Evolutionary conservation across 75 land plant species (phyloP), one percentile per base, ranked within the genome.

Genomic region (Larix kaempferi): DNA sequence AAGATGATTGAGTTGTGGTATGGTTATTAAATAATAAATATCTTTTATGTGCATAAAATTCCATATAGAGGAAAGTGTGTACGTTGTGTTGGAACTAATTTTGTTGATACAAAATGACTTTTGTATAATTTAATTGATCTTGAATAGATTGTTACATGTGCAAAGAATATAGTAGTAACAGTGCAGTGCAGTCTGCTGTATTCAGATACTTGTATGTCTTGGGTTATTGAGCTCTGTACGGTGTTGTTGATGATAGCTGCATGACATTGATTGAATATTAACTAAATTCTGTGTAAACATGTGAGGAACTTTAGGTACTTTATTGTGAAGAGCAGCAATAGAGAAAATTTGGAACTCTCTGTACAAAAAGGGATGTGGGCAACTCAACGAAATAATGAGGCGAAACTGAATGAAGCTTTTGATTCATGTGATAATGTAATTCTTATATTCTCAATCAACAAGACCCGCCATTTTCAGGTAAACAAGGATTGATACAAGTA

Each of bases 301-400:
- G 23, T 72, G 73, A 74, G 26, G 56, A 57, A 69, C 59, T 15
- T 56, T 81, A 96, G 99, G 91, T 96, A 91, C 80, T 96, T 96
- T 82, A 92, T 96, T 78, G 99, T 96, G 74, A 96, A 96, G 88
- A 96, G 99, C 78, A 94, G 93, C 84, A 96, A 96, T 80, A 85
- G 89, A 73, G 99, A 96, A 81, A 96, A 96, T 82, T 75, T 96
- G 91, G 99, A 96, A 80, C 82, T 96, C 16, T 96, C 99, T 78
- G 99, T 94, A 58, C 95, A 93, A 80, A 88, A 93, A 82, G 98
- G 98, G 61, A 86, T 96, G 52, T 96, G 99, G 99, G 99, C 99
- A 78, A 96, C 99, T 74, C 99, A 96, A 85, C 88, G 99, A 76
- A 96, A 94, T 83, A 96, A 96, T 76, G 99, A 96, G 85, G 86